Evolutionary conservation across 148 eudicot genomes (phyloP).

Genomic region (Camellia lanceoleosa): DNA sequence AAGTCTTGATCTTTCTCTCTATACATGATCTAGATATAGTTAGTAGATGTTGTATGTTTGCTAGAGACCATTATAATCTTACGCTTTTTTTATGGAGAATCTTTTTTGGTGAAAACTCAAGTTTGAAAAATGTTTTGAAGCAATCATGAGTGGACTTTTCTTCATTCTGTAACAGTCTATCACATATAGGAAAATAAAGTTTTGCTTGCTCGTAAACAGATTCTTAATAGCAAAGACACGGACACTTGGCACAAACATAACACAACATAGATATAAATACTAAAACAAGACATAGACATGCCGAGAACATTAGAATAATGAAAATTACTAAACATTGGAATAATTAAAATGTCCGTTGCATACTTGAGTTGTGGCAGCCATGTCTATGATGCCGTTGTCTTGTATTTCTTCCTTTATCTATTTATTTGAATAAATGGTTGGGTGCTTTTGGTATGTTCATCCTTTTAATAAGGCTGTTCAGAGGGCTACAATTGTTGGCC

Average conservation of each 20-base stretch:
- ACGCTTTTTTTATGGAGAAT: background rate
- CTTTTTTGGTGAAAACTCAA: background rate
- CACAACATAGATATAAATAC: too few relatives aligned
- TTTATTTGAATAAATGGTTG: background rate
- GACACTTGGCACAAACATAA: too few relatives aligned
- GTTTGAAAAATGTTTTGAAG: background rate
- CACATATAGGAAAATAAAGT: background rate
- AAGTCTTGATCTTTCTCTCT: background rate
- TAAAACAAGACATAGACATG: too few relatives aligned
- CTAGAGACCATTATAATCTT: background rate
- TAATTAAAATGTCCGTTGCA: too few relatives aligned
- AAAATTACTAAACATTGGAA: too few relatives aligned
- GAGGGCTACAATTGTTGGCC: background rate
- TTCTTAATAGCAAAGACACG: too few relatives aligned
- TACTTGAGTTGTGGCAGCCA: too few relatives aligned
- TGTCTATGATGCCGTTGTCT: too few relatives aligned
- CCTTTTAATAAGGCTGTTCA: background rate
- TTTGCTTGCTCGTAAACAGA: background rate
- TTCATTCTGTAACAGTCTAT: background rate
- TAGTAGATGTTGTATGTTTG: background rate
- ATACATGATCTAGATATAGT: background rate
- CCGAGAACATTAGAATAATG: too few relatives aligned
- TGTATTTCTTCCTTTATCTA: too few relatives aligned
- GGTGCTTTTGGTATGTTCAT: background rate
- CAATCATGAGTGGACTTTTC: background rate